Evolutionary conservation across 2,329 filamentous ascomycete species (phyloP).

Genomic region (Cladophialophora yegresii): DNA sequence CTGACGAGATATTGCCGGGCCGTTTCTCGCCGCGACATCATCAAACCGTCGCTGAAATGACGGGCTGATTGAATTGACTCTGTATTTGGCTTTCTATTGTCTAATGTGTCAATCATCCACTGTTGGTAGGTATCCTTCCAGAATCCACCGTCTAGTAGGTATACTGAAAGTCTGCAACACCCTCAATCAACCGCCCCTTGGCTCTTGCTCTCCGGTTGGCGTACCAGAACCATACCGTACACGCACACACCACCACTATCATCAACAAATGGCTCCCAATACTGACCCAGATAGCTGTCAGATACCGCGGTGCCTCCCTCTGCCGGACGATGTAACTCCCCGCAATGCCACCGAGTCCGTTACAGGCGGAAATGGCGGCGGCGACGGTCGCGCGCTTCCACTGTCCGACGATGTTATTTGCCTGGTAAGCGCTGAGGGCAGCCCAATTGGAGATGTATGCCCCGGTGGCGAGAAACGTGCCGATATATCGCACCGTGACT

Average conservation of each 20-base stretch:
- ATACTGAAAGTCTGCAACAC: constrained; percentile 33
- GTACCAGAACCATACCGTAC: constrained; percentile 34
- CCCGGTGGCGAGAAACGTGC: constrained; percentile 66
- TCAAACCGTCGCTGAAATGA: neutral
- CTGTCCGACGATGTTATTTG: constrained; percentile 64
- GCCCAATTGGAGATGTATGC: constrained; percentile 71
- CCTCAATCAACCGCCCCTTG: constrained; percentile 31
- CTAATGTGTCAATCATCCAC: neutral
- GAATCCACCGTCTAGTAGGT: constrained; percentile 33
- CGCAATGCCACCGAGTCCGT: constrained; percentile 65
- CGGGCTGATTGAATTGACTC: neutral
- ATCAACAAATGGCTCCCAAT: constrained; percentile 51
- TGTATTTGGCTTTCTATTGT: neutral
- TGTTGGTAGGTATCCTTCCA: too few species aligned
- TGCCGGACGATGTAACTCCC: constrained; percentile 66
- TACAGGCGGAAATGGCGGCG: constrained; percentile 61
- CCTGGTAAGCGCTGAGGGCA: constrained; percentile 63
- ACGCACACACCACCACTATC: constrained; percentile 31
- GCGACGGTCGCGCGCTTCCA: constrained; percentile 65
- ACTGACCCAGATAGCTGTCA: constrained; percentile 67
- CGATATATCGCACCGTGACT: constrained; percentile 64
- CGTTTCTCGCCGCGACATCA: too few species aligned
- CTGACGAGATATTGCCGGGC: too few species aligned
- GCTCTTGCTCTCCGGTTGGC: constrained; percentile 29
- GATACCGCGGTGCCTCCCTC: constrained; percentile 63